phyloP scores from a whole-genome alignment of 768 basidiomycete species.

The Hirschioporus abietinus region DNA sequence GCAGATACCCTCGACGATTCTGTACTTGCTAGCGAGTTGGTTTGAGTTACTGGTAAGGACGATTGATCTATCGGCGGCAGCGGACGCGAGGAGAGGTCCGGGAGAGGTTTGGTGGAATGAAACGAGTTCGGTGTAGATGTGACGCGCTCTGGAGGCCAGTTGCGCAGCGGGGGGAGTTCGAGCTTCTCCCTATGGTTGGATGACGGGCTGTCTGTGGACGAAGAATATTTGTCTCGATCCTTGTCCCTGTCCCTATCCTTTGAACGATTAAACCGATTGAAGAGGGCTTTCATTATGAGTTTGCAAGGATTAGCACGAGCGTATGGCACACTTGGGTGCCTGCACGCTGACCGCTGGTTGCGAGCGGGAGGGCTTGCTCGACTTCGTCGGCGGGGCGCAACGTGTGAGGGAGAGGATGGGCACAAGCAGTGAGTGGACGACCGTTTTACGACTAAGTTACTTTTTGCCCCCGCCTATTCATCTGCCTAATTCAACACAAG shows the following conservation, averaged over 20 bases:
- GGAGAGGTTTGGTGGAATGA: conserved; percentile 63
- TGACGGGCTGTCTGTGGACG: conserved; percentile 25
- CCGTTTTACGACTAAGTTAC: conserved; percentile 3
- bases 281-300: conserved; percentile 76
- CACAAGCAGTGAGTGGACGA: conserved; percentile 5
- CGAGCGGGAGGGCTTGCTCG: conserved; percentile 6
- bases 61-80: conserved; percentile 44
- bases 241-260: conserved; percentile 59
- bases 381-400: conserved; percentile 7
- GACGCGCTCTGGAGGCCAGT: conserved; percentile 48
- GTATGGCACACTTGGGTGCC: conserved; percentile 10
- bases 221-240: conserved; percentile 30
- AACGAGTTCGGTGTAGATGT: conserved; percentile 39
- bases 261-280: conserved; percentile 68
- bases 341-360: conserved; percentile 9
- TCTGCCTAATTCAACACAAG: not conserved
- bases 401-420: conserved; percentile 1
- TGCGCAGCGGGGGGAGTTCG: conserved; percentile 52
- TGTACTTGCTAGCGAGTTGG: conserved; percentile 17
- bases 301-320: not conserved
- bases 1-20: not conserved
- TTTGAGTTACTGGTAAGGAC: conserved; percentile 27
- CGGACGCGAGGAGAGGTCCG: conserved; percentile 51
- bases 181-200: conserved; percentile 54
- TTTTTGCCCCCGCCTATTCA: conserved; percentile 7